Conservation (phyloP, 768 basidiomycete genomes). For the Pleurotus djamor region DNA sequence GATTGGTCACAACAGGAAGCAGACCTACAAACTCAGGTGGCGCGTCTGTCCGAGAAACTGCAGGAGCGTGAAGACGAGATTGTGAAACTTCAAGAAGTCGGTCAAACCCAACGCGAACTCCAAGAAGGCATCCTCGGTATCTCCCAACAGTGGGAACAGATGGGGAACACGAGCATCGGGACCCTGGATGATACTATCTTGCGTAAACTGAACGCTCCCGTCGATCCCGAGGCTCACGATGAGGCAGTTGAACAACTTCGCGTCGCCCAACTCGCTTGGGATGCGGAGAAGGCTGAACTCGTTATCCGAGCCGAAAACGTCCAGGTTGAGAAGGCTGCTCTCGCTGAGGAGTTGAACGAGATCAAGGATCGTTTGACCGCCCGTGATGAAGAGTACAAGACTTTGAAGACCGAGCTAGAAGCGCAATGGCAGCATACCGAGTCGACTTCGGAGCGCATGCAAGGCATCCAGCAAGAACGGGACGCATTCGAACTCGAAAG, state of each 20-base stretch:
- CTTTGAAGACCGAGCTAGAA: constrained; percentile 63
- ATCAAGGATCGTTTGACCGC: constrained; percentile 35
- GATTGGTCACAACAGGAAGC: constrained; percentile 45
- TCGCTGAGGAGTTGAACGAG: constrained; percentile 42
- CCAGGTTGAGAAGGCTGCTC: constrained; percentile 39
- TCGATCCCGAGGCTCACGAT: constrained; percentile 22
- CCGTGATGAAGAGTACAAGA: constrained; percentile 40
- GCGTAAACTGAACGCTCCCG: constrained; percentile 34
- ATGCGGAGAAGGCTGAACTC: constrained; percentile 49
- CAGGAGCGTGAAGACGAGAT: constrained; percentile 43
- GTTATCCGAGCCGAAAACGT: constrained; percentile 35
- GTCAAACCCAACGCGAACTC: constrained; percentile 53
- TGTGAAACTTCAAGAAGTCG: constrained; percentile 41
- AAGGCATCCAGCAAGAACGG: constrained; percentile 33
- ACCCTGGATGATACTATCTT: constrained; percentile 42
- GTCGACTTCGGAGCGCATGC: constrained; percentile 44
- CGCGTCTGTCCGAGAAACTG: constrained; percentile 45
- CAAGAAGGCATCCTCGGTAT: constrained; percentile 51
- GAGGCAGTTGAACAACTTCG: constrained; percentile 41
- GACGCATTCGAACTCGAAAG: constrained; percentile 34
- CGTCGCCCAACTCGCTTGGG: constrained; percentile 40
- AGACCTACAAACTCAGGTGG: constrained; percentile 40
- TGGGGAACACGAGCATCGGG: constrained; percentile 44
- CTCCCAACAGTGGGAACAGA: constrained; percentile 59
- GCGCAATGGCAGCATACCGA: constrained; percentile 72